phyloP scores from a whole-genome alignment of 2,329 filamentous ascomycete genomes.

The Sporothrix pseudoabietina region DNA sequence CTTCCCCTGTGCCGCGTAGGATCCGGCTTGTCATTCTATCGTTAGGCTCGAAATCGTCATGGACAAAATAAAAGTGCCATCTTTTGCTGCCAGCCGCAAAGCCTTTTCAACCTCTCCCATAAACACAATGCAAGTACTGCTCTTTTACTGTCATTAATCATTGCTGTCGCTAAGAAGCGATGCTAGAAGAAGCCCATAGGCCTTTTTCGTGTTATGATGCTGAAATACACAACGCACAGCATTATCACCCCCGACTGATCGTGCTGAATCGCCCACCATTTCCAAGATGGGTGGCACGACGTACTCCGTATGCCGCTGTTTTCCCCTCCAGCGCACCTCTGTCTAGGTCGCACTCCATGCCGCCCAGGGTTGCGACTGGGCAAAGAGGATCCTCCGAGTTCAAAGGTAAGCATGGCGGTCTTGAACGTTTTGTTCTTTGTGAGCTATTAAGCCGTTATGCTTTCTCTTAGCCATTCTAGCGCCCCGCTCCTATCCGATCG shows the following conservation, averaged over 20 bases:
- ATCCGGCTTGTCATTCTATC: neutral
- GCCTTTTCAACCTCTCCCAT: neutral
- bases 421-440: neutral
- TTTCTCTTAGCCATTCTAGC: neutral
- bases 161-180: neutral
- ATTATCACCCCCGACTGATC: no score
- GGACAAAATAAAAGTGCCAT: neutral
- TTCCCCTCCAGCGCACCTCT: neutral
- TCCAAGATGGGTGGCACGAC: constrained; percentile 28
- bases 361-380: neutral
- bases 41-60: neutral
- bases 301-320: neutral
- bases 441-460: neutral
- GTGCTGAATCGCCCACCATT: neutral
- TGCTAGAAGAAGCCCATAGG: neutral
- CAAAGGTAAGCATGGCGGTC: neutral
- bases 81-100: neutral
- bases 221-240: neutral
- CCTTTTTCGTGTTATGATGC: neutral
- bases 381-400: neutral
- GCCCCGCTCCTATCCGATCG: constrained; percentile 7
- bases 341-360: neutral
- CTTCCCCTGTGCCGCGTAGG: neutral
- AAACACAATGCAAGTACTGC: no score
- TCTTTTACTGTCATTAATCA: no score